Conservation (phyloP, 768 basidiomycete species). For the Neoboletus subvelutipes region DNA sequence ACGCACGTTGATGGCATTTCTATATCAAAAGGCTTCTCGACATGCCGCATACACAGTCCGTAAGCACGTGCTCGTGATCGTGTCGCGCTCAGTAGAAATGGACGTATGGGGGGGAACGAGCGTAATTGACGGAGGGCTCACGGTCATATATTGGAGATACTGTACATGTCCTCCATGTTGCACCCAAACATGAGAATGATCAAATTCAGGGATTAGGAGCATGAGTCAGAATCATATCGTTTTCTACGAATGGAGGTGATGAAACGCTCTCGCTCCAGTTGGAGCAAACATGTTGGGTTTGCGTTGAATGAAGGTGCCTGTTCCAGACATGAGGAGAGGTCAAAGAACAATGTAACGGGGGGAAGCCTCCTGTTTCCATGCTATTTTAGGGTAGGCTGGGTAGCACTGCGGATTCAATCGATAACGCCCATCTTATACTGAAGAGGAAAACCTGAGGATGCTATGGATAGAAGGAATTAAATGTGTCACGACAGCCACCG, state of each 20-base stretch:
- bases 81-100: neutral
- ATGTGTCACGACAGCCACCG: neutral
- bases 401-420: slow-evolving; percentile 12
- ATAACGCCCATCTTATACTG: slow-evolving; percentile 15
- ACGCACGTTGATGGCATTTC: neutral
- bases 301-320: slow-evolving; percentile 7
- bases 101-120: neutral
- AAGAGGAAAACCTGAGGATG: slow-evolving; percentile 12
- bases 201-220: slow-evolving; percentile 13
- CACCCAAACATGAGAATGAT: slow-evolving; percentile 11
- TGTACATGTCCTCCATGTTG: slow-evolving; percentile 1
- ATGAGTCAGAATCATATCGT: neutral
- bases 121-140: slow-evolving; percentile 2
- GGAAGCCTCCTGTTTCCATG: slow-evolving; percentile 20
- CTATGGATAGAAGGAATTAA: slow-evolving; percentile 4
- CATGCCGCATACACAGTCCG: neutral
- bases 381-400: slow-evolving; percentile 12
- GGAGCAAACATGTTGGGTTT: slow-evolving; percentile 3
- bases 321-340: neutral
- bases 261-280: neutral
- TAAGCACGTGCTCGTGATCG: neutral
- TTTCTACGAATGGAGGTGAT: slow-evolving; percentile 14
- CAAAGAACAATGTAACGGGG: slow-evolving; percentile 12
- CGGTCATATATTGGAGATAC: slow-evolving; percentile 15
- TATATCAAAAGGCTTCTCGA: neutral